phyloP scores from a whole-genome alignment of 2,329 filamentous ascomycete species.

The Colletotrichum lini region DNA sequence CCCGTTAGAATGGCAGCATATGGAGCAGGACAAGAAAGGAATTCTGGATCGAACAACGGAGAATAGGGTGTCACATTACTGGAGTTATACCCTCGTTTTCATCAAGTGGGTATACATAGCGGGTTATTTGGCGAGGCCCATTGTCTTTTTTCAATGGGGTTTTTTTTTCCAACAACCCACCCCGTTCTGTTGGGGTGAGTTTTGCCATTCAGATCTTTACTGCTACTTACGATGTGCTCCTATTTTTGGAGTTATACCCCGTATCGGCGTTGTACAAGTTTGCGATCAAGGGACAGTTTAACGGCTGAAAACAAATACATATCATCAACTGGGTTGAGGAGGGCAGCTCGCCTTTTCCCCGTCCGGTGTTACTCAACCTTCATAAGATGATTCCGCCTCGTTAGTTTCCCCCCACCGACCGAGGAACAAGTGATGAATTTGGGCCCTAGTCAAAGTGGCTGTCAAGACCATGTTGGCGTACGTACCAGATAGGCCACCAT shows the following conservation, averaged over 20 bases:
- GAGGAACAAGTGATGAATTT: not conserved
- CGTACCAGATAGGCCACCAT: no score
- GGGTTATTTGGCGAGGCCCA: not conserved
- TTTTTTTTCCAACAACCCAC: not conserved
- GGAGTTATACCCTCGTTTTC: constrained; percentile 11
- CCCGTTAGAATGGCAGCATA: constrained; percentile 6
- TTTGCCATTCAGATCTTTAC: not conserved
- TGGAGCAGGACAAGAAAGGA: constrained; percentile 2
- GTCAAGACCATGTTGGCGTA: no score
- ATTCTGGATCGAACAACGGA: not conserved
- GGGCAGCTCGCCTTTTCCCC: not conserved
- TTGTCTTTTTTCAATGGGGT: not conserved
- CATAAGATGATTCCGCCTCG: not conserved
- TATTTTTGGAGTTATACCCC: constrained; percentile 26
- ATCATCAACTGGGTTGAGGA: constrained; percentile 48
- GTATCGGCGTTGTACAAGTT: constrained; percentile 21
- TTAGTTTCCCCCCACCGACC: not conserved
- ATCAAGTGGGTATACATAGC: not conserved
- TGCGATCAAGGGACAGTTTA: constrained; percentile 1
- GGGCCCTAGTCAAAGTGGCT: no score
- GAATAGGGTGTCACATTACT: not conserved
- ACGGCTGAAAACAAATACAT: constrained; percentile 1
- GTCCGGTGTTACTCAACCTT: not conserved
- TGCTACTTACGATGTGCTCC: constrained; percentile 20
- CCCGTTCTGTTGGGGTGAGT: not conserved